Evolutionary conservation across 306 rosid species (phyloP), one percentile per base, ranked within the genome.

Genomic region (Pterocarpus santalinus): DNA sequence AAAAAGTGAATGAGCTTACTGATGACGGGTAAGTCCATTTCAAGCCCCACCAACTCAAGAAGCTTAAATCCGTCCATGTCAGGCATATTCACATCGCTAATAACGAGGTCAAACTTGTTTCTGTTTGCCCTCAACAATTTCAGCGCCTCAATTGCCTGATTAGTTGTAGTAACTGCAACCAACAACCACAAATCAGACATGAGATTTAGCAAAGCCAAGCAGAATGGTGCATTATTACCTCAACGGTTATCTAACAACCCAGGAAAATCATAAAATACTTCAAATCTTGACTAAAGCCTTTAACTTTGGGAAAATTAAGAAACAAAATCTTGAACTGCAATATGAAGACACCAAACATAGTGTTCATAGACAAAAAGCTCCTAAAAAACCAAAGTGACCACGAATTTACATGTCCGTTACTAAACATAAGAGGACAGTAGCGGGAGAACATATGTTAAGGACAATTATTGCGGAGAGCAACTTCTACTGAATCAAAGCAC

Each of bases 31-130:
- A 94, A 85, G 89, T 94, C 98, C 98, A 94, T 94, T 83, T 94
- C 98, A 71, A 89, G 94, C 57, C 98, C 98, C 84, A 94, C 87
- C 65, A 81, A 87, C 78, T 94, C 98, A 80, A 94, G 97, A 15
- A 92, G 97, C 92, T 92, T 92, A 76, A 94, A 94, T 69, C 98
- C 98, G 78, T 94, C 94, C 90, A 94, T 90, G 88, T 92, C 96
- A 8, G 98, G 98, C 98, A 92, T 94, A 56, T 87, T 85, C 11
- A 94, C 97, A 85, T 92, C 98, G 75, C 93, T 94, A 36, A 94
- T 92, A 79, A 92, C 98, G 8, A 94, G 89, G 84, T 94, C 98
- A 86, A 84, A 92, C 80, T 72, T 83, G 52, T 90, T 74, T 79
- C 90, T 89, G 75, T 90, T 90, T 75, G 89, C 94, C 89, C 97